Evolutionary conservation across 306 rosid species (phyloP).

Genomic region (Senna siamea): DNA sequence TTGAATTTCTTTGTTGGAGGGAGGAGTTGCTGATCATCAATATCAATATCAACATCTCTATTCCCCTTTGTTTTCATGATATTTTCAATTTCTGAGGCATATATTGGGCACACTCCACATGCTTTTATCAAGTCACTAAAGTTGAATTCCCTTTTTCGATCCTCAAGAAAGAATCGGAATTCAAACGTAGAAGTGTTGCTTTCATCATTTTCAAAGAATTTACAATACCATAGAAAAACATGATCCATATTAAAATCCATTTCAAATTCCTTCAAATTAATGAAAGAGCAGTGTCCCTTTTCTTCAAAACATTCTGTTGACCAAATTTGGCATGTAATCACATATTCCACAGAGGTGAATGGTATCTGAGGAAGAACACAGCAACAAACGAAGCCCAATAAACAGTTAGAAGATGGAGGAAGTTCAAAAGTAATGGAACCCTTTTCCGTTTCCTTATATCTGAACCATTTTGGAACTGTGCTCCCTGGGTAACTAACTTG

Average conservation of each 20-base stretch:
- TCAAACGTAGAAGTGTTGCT: background rate
- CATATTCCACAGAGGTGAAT: too few species aligned
- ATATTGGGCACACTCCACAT: slow-evolving; percentile 28
- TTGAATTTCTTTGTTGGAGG: too few species aligned
- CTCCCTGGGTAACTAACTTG: too few species aligned
- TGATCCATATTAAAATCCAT: slow-evolving; percentile 16
- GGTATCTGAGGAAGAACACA: background rate
- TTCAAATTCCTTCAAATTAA: background rate
- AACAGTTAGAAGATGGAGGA: background rate
- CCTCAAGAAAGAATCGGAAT: slow-evolving; percentile 27
- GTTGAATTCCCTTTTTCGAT: too few species aligned
- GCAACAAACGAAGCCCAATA: slow-evolving; percentile 33
- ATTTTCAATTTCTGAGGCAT: background rate
- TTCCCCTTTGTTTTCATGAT: too few species aligned
- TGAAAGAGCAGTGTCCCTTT: too few species aligned
- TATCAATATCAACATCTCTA: too few species aligned
- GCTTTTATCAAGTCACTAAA: background rate
- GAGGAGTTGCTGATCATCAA: too few species aligned
- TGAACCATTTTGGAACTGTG: slow-evolving; percentile 12
- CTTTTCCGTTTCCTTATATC: background rate
- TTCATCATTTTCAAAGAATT: background rate
- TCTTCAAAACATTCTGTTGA: too few species aligned
- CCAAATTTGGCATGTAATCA: too few species aligned
- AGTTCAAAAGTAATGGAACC: background rate
- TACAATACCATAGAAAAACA: slow-evolving; percentile 23